Evolutionary conservation across 2,329 filamentous ascomycete genomes (phyloP).

Genomic region (Aspergillus sp.): DNA sequence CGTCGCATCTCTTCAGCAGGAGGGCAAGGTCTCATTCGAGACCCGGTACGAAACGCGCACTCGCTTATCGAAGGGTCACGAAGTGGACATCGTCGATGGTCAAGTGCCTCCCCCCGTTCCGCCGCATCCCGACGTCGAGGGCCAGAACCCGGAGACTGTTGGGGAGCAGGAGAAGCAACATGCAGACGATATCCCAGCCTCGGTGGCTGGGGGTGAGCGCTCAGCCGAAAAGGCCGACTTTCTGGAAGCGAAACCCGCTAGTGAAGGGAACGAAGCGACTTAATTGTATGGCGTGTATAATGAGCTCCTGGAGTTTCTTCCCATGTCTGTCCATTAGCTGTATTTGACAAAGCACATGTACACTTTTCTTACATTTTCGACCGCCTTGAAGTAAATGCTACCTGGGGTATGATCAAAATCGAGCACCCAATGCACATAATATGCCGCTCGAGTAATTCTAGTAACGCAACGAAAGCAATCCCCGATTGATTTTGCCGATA

Average conservation of each 20-base stretch:
- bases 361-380: neutral
- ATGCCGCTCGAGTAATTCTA: no score
- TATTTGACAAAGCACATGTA: neutral
- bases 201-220: constrained; percentile 28
- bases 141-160: constrained; percentile 48
- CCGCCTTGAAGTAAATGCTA: no score
- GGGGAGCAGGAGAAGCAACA: constrained; percentile 29
- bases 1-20: constrained; percentile 59
- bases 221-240: constrained; percentile 27
- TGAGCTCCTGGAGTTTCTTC: constrained; percentile 10
- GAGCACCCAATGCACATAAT: no score
- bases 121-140: constrained; percentile 50
- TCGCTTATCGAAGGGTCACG: constrained; percentile 66
- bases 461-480: constrained; percentile 17
- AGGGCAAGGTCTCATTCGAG: constrained; percentile 91
- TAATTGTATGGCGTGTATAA: constrained; percentile 15
- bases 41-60: constrained; percentile 95
- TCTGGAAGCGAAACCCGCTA: constrained; percentile 37
- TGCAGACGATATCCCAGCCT: constrained; percentile 31
- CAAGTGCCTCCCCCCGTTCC: constrained; percentile 39
- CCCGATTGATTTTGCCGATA: constrained; percentile 21
- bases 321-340: constrained; percentile 4
- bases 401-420: no score
- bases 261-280: constrained; percentile 40
- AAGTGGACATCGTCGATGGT: constrained; percentile 45